Conservation (phyloP, 805 yeast species). For the Lachancea meyersii region DNA sequence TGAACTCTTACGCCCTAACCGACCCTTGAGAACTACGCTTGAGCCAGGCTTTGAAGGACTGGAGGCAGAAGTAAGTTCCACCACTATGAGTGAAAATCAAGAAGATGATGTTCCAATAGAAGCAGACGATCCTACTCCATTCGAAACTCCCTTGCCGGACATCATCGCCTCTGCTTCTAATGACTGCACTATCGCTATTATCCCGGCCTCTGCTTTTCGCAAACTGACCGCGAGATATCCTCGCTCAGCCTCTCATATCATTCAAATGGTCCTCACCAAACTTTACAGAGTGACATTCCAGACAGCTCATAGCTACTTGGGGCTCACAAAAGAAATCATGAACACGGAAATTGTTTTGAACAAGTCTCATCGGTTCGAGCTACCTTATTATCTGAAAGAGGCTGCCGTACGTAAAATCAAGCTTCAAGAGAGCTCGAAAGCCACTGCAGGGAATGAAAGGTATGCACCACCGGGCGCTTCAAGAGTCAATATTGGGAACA, state of each 20-base stretch:
- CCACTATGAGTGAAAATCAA: not conserved
- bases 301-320: slow-evolving; percentile 81
- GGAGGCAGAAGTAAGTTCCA: slow-evolving; percentile 1
- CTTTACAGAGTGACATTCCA: slow-evolving; percentile 86
- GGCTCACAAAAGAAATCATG: slow-evolving; percentile 73
- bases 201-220: slow-evolving; percentile 78
- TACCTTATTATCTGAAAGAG: slow-evolving; percentile 63
- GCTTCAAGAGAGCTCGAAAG: slow-evolving; percentile 14
- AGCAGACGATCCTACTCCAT: not conserved
- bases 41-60: not conserved
- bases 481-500: not conserved
- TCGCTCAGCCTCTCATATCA: slow-evolving; percentile 85
- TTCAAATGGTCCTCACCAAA: slow-evolving; percentile 83
- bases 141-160: slow-evolving; percentile 23
- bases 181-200: slow-evolving; percentile 82
- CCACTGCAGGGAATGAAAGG: not conserved
- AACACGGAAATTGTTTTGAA: slow-evolving; percentile 69
- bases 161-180: slow-evolving; percentile 70
- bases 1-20: not conserved
- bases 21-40: not conserved
- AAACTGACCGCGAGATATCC: slow-evolving; percentile 71
- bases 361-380: slow-evolving; percentile 37
- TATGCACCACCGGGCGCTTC: not conserved
- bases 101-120: not conserved
- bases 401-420: slow-evolving; percentile 43